Conservation (phyloP, 2,329 filamentous ascomycete species). For the Phoma herbarum region DNA sequence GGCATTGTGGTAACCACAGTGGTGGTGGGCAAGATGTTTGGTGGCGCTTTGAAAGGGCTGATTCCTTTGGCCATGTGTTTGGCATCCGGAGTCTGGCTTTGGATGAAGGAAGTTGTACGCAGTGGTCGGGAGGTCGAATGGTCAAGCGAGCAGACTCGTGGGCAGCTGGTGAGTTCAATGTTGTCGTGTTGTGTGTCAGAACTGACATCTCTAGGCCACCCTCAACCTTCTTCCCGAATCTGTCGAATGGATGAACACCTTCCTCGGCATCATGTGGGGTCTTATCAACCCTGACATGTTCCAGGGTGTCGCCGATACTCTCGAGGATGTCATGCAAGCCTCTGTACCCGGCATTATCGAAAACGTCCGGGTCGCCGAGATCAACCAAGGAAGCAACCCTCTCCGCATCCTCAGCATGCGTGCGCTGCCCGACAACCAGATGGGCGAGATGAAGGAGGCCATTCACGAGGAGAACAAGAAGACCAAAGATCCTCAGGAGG, state of each 20-base stretch:
- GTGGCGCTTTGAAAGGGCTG: slow-evolving; percentile 78
- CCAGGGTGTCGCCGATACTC: slow-evolving; percentile 85
- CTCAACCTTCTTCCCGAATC: slow-evolving; percentile 91
- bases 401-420: slow-evolving; percentile 87
- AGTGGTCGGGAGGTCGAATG: slow-evolving; percentile 87
- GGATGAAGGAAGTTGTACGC: slow-evolving; percentile 86
- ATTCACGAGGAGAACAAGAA: slow-evolving; percentile 81
- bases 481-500: slow-evolving; percentile 83
- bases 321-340: slow-evolving; percentile 96
- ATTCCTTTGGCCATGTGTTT: slow-evolving; percentile 77
- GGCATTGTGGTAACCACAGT: slow-evolving; percentile 78
- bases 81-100: slow-evolving; percentile 81
- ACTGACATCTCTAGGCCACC: slow-evolving; percentile 65
- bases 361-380: slow-evolving; percentile 93
- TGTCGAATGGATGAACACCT: slow-evolving; percentile 92
- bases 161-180: slow-evolving; percentile 68
- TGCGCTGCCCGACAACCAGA: slow-evolving; percentile 82
- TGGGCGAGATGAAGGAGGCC: slow-evolving; percentile 81
- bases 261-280: slow-evolving; percentile 85
- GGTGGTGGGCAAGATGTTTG: slow-evolving; percentile 80
- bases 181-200: not conserved
- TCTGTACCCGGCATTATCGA: slow-evolving; percentile 91
- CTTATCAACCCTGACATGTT: slow-evolving; percentile 97
- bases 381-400: slow-evolving; percentile 91
- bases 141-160: slow-evolving; percentile 84